phyloP scores from a whole-genome alignment of 768 basidiomycete species.

The Tulasnella sp. region DNA sequence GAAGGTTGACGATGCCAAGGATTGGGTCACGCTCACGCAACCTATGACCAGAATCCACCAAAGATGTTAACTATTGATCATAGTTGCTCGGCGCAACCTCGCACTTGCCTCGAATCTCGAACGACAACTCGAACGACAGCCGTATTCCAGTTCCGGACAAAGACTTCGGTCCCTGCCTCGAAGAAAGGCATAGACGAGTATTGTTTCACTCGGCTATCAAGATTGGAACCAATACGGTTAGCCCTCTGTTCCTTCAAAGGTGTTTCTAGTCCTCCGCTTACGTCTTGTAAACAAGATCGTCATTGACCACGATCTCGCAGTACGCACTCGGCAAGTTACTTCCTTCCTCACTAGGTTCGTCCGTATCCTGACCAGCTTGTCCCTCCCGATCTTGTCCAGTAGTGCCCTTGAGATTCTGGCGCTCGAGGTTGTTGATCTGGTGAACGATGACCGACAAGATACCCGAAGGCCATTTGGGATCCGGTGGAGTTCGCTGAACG shows the following conservation, averaged over 20 bases:
- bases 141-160: slow-evolving; percentile 58
- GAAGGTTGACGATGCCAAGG: slow-evolving; percentile 62
- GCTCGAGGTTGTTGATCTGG: slow-evolving; percentile 59
- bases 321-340: slow-evolving; percentile 64
- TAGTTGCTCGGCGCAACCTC: neutral
- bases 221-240: slow-evolving; percentile 5
- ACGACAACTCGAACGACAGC: slow-evolving; percentile 63
- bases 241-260: neutral
- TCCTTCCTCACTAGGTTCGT: slow-evolving; percentile 50
- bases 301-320: slow-evolving; percentile 55
- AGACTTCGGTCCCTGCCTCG: slow-evolving; percentile 64
- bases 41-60: too few relatives aligned
- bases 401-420: slow-evolving; percentile 50
- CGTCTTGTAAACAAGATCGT: slow-evolving; percentile 49
- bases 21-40: too few relatives aligned
- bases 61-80: too few relatives aligned
- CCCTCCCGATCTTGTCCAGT: slow-evolving; percentile 50
- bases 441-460: slow-evolving; percentile 63
- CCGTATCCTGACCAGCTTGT: slow-evolving; percentile 53
- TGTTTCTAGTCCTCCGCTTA: slow-evolving; percentile 28
- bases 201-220: slow-evolving; percentile 42
- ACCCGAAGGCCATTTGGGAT: slow-evolving; percentile 62
- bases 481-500: slow-evolving; percentile 51
- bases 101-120: slow-evolving; percentile 46
- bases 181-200: slow-evolving; percentile 51